phyloP scores from a whole-genome alignment of 805 yeast species.

The Starmerella floris region DNA sequence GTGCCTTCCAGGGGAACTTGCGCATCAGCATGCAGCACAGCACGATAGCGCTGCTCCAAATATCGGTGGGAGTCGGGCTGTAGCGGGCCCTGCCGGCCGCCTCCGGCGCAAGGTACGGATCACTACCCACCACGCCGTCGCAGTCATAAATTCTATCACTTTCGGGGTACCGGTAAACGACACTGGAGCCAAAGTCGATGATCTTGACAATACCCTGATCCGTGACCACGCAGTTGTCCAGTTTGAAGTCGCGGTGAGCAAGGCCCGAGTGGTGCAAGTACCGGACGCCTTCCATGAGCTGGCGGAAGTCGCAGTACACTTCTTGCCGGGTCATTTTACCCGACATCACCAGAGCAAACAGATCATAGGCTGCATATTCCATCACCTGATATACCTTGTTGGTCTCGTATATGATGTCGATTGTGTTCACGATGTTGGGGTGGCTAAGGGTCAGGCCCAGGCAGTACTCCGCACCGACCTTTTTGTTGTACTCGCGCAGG shows the following conservation, averaged over 20 bases:
- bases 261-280: conserved; percentile 70
- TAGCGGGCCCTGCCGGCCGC: conserved; percentile 70
- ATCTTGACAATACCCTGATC: conserved; percentile 72
- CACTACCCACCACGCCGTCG: conserved; percentile 76
- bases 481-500: conserved; percentile 75
- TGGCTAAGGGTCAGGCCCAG: conserved; percentile 83
- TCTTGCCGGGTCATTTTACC: conserved; percentile 73
- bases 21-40: conserved; percentile 85
- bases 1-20: conserved; percentile 91
- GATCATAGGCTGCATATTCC: conserved; percentile 89
- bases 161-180: conserved; percentile 79
- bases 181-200: conserved; percentile 90
- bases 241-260: conserved; percentile 81
- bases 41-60: conserved; percentile 86
- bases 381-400: conserved; percentile 79
- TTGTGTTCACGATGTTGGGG: conserved; percentile 79
- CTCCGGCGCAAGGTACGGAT: conserved; percentile 86
- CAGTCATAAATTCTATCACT: conserved; percentile 59
- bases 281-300: conserved; percentile 63
- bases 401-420: conserved; percentile 80
- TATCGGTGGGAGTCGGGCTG: conserved; percentile 86
- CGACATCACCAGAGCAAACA: conserved; percentile 89
- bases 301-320: conserved; percentile 80
- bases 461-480: conserved; percentile 88
- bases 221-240: conserved; percentile 84